Base-by-base conservation (phyloP, 345 rosid genomes). In the Boechera stricta region DNA sequence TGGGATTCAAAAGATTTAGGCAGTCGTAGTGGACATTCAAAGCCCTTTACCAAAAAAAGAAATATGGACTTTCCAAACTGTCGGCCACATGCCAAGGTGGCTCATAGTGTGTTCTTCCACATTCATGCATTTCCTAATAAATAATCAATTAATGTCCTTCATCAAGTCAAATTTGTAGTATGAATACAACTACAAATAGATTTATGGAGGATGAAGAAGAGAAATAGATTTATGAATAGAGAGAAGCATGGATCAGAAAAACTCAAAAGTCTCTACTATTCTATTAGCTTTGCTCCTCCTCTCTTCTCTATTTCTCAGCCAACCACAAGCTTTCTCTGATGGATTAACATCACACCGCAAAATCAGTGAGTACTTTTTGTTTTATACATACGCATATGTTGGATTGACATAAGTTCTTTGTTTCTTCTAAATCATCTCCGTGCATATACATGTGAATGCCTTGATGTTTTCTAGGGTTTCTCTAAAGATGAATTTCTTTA, bases 321-420 rank as follows among this genome's bases (percentile, higher is more conserved):
- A 68, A 68, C 29, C 38, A 38, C 72, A 68, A 68, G 49, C 51
- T 68, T 24, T 68, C 72, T 53, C 72, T 21, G n/a, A 24, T 18
- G 51, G 51, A 5, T 53, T 68, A 38, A 24, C 36, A 52, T 33
- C 4, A 53, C 49, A 68, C 13, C 61, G 24, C 15, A 68, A 68
- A 53, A 53, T 38, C 51, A 38, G 72, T 68, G 49, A 68, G 72
- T 66, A n/a, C 13, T 58, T 12, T 10, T 7, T 11, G 16, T 45
- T 21, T 4, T 10, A 35, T 38, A 39, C 32, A 16, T 58, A 35
- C 5, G 4, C 18, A 6, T 59, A 35, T 35, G 15, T 56, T 32
- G 7, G 31, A 28, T 54, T 53, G 0, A 53, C 32, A 16, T 49
- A 49, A 2, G 5, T 0, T 45, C 11, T 52, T 52, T 9, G 55